Base-by-base conservation (phyloP, 805 yeast species). In the Yamadazyma kitorensis region DNA sequence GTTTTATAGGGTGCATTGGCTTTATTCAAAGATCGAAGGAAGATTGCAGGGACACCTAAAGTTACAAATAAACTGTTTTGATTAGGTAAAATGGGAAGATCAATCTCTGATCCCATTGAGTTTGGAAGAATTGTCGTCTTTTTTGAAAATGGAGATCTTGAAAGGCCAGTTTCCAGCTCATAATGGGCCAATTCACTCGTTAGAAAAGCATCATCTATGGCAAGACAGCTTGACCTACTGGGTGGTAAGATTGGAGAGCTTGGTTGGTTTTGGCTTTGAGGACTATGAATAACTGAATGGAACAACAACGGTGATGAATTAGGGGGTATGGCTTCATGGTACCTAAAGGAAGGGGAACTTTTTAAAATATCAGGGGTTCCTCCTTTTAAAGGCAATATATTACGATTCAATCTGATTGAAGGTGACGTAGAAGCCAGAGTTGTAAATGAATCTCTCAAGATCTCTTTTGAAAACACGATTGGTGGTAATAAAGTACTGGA, bases 201-300 rank as follows among this genome's bases (percentile, higher is more conserved):
- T 21, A 50, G 29, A 20, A 52, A 46, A 6, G 45, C 55, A 18
- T 42, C 34, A 37, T 51, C 53, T 4, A 52, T 43, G 16, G 45
- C 53, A 17, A 49, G 6, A 7, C 17, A 9, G 29, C 12, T 7
- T 7, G 6, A 8, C 6, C 9, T 17, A 7, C 22, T 10, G 7
- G 7, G 22, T 20, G 22, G 22, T 7, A 20, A 20, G 22, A 20
- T 7, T 20, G 7, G 10, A 10, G 22, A 20, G 22, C 9, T 10
- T 7, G 22, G 22, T 20, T 20, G 22, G 10, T 7, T 20, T 20
- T 20, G 10, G 10, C 10, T 20, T 7, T 20, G 7, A 20, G 9
- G 10, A 20, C 7, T 7, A 20, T 7, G 22, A 7, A n/a, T n/a
- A n/a, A n/a, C n/a, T n/a, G n/a, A n/a, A n/a, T n/a, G n/a, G n/a